Percentiles rank a stretch among this genome's conserved stretches.
These are phyloP conservation scores for Aaosphaeria arxii DNA, from an alignment of 2,329 filamentous ascomycete genomes.

Conservation along the genomic window DNA sequence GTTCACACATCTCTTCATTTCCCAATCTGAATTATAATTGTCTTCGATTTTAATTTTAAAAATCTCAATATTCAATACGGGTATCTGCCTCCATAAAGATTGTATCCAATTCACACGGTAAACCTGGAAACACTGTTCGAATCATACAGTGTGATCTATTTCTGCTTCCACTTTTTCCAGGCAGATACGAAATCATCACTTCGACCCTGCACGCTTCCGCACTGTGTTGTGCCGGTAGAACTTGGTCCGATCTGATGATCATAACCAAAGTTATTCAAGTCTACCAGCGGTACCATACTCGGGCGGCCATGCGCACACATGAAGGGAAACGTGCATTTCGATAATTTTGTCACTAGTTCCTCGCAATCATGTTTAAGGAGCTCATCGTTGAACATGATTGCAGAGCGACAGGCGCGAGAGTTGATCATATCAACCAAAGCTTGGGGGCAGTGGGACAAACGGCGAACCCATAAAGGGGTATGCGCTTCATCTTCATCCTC, in stretches of 20 bases:
- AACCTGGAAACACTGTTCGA: background rate
- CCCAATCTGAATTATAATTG: background rate
- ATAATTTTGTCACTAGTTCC: slow-evolving; percentile 56
- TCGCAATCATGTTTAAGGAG: slow-evolving; percentile 59
- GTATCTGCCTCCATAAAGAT: background rate
- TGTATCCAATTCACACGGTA: background rate
- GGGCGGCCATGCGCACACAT: slow-evolving; percentile 75
- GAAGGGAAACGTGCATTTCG: slow-evolving; percentile 69
- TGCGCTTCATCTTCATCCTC: slow-evolving; percentile 1
- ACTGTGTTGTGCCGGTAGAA: no score
- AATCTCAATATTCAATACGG: background rate
- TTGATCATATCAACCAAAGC: slow-evolving; percentile 75
- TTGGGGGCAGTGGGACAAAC: slow-evolving; percentile 67
- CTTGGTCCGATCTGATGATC: no score
- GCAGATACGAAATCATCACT: slow-evolving; percentile 3
- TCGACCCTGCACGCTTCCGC: background rate
- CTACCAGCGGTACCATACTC: slow-evolving; percentile 48
- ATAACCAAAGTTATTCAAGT: slow-evolving; percentile 11
- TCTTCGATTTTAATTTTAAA: background rate
- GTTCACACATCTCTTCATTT: slow-evolving; percentile 22
- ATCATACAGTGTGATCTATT: background rate
- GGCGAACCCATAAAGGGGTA: slow-evolving; percentile 54
- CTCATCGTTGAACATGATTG: slow-evolving; percentile 82
- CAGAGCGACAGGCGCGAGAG: slow-evolving; percentile 72
- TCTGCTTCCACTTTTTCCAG: slow-evolving; percentile 5